Percentiles rank a stretch among this genome's conserved stretches.
phyloP scores from a whole-genome alignment of 805 yeast species.

The Starmerella kuoi region DNA sequence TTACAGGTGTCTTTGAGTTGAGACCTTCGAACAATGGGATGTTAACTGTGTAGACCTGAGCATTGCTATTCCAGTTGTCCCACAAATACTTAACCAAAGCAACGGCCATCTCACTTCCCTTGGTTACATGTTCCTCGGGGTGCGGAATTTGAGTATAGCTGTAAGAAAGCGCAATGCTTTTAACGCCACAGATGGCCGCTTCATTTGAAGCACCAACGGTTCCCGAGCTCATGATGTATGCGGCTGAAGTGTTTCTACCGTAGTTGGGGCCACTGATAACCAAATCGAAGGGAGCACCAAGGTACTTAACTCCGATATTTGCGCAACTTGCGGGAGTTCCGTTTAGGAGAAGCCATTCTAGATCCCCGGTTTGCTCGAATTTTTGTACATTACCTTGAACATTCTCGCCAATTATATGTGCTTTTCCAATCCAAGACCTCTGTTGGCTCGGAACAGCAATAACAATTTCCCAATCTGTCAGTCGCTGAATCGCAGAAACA shows the following conservation, averaged over 20 bases:
- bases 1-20: slow-evolving; percentile 47
- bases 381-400: slow-evolving; percentile 27
- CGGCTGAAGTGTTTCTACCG: slow-evolving; percentile 82
- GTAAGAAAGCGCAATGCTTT: slow-evolving; percentile 70
- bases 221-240: slow-evolving; percentile 82
- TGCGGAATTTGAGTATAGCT: slow-evolving; percentile 48
- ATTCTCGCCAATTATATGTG: slow-evolving; percentile 58
- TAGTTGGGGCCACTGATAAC: slow-evolving; percentile 93
- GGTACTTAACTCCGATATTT: slow-evolving; percentile 73
- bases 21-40: slow-evolving; percentile 58
- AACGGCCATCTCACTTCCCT: slow-evolving; percentile 60
- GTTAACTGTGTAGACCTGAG: slow-evolving; percentile 72
- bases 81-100: slow-evolving; percentile 49
- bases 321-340: slow-evolving; percentile 96
- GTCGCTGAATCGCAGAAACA: slow-evolving; percentile 49
- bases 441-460: slow-evolving; percentile 74
- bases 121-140: slow-evolving; percentile 41
- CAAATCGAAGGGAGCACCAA: slow-evolving; percentile 51
- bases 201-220: slow-evolving; percentile 97
- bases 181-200: slow-evolving; percentile 53
- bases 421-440: slow-evolving; percentile 95
- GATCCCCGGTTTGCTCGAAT: slow-evolving; percentile 37
- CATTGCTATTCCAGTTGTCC: slow-evolving; percentile 42
- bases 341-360: slow-evolving; percentile 62
- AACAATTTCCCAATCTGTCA: slow-evolving; percentile 75